These are phyloP conservation scores for Mallotus nudiflorus DNA, from an alignment of 345 rosid genomes.

Conservation along the genomic window DNA sequence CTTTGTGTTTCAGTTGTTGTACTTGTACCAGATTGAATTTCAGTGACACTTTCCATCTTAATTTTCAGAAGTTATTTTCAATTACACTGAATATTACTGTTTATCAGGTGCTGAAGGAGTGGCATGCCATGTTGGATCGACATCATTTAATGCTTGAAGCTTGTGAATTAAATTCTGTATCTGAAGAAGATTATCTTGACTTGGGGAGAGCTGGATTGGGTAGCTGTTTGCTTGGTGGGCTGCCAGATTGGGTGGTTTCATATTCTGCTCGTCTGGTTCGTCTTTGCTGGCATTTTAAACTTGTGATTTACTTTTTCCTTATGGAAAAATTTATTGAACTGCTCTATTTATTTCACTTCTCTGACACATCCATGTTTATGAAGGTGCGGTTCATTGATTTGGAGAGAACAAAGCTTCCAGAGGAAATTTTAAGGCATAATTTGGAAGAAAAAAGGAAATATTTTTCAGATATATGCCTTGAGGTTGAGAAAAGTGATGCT, in stretches of 20 bases:
- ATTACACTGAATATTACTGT: constrained; percentile 12
- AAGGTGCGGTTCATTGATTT: constrained; percentile 95
- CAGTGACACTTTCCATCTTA: background rate
- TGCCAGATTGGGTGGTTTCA: constrained; percentile 94
- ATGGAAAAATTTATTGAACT: background rate
- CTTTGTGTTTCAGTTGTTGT: background rate
- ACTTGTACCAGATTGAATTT: constrained; percentile 2
- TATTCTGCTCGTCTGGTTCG: constrained; percentile 95
- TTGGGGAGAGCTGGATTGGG: constrained; percentile 97
- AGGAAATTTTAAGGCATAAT: constrained; percentile 85
- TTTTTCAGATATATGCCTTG: constrained; percentile 65
- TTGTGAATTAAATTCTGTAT: constrained; percentile 72
- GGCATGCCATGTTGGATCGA: constrained; percentile 90
- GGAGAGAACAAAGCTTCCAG: constrained; percentile 97
- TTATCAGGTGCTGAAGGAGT: constrained; percentile 79
- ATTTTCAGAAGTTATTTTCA: background rate
- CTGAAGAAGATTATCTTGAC: constrained; percentile 96
- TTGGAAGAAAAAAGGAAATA: constrained; percentile 91
- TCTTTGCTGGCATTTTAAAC: constrained; percentile 21
- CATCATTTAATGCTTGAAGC: constrained; percentile 89
- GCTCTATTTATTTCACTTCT: constrained; percentile 6
- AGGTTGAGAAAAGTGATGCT: constrained; percentile 96
- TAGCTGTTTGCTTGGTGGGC: constrained; percentile 95
- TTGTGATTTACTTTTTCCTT: constrained; percentile 11
- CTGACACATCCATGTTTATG: constrained; percentile 30